Evolutionary conservation across 2,329 filamentous ascomycete genomes (phyloP).

Genomic region (Colletotrichum sp.): DNA sequence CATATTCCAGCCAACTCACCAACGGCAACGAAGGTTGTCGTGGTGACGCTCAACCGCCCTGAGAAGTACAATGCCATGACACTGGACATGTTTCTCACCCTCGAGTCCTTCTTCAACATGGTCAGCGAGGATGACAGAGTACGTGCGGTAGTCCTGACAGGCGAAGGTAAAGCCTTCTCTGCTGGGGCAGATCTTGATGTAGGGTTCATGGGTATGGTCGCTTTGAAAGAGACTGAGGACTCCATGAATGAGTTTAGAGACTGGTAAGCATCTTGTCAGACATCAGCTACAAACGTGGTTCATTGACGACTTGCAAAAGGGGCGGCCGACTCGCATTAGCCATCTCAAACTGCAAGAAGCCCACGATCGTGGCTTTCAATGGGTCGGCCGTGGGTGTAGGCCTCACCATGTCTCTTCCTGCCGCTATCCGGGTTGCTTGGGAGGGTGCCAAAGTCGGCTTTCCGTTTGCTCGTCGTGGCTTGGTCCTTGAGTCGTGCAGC

Average conservation of each 20-base stretch:
- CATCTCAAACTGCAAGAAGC: slow-evolving; percentile 51
- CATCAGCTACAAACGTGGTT: neutral
- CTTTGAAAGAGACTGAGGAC: neutral
- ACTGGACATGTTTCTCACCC: neutral
- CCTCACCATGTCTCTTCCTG: slow-evolving; percentile 65
- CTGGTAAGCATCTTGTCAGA: neutral
- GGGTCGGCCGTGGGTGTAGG: slow-evolving; percentile 65
- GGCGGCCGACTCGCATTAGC: neutral
- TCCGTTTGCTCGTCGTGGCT: slow-evolving; percentile 73
- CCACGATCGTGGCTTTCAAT: slow-evolving; percentile 63
- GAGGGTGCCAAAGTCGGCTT: slow-evolving; percentile 71
- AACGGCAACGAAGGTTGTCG: neutral
- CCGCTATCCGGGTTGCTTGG: slow-evolving; percentile 58
- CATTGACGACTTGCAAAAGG: neutral
- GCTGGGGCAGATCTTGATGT: neutral
- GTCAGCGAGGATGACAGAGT: neutral
- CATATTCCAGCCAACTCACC: neutral
- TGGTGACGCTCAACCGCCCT: neutral
- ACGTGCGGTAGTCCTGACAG: neutral
- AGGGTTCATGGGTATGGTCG: neutral
- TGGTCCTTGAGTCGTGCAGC: slow-evolving; percentile 74
- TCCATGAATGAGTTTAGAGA: neutral
- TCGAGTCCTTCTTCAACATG: neutral
- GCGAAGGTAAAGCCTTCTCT: neutral
- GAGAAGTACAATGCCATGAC: neutral